Conservation (phyloP, 2,329 filamentous ascomycete genomes). For the Elsinoe necatrix region DNA sequence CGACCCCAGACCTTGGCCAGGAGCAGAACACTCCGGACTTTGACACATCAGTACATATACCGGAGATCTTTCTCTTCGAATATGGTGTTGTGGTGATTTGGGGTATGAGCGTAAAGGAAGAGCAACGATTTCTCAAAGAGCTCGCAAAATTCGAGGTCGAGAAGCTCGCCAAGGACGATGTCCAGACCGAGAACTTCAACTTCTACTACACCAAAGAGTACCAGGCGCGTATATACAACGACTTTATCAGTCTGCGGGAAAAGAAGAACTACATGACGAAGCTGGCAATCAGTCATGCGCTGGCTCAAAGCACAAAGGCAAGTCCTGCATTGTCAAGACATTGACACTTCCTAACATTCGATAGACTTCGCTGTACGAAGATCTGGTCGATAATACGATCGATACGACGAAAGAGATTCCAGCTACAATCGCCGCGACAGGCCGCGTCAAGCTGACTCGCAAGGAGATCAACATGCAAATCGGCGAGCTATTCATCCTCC, state of each 20-base stretch:
- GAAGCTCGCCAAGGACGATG: slow-evolving; percentile 77
- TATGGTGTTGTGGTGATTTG: slow-evolving; percentile 97
- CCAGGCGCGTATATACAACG: slow-evolving; percentile 97
- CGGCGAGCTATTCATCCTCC: slow-evolving; percentile 91
- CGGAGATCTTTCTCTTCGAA: slow-evolving; percentile 92
- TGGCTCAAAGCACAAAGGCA: slow-evolving; percentile 92
- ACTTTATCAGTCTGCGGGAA: slow-evolving; percentile 91
- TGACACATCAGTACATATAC: slow-evolving; percentile 80
- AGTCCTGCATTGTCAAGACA: not conserved
- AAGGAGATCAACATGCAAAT: slow-evolving; percentile 99
- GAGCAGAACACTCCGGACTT: slow-evolving; percentile 54
- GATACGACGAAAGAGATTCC: slow-evolving; percentile 89
- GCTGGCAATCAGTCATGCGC: slow-evolving; percentile 86
- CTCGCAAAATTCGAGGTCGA: slow-evolving; percentile 90
- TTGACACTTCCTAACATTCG: not conserved
- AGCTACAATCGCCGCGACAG: slow-evolving; percentile 82
- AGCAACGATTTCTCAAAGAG: slow-evolving; percentile 85
- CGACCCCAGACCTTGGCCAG: slow-evolving; percentile 19
- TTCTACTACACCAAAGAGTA: slow-evolving; percentile 99
- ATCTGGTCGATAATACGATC: slow-evolving; percentile 87
- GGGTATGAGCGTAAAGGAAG: slow-evolving; percentile 89
- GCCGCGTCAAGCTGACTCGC: slow-evolving; percentile 80
- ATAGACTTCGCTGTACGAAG: slow-evolving; percentile 91
- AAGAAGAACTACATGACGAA: slow-evolving; percentile 98
- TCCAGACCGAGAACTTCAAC: slow-evolving; percentile 96